phyloP scores from a whole-genome alignment of 345 rosid species.

The Pistacia integerrima region DNA sequence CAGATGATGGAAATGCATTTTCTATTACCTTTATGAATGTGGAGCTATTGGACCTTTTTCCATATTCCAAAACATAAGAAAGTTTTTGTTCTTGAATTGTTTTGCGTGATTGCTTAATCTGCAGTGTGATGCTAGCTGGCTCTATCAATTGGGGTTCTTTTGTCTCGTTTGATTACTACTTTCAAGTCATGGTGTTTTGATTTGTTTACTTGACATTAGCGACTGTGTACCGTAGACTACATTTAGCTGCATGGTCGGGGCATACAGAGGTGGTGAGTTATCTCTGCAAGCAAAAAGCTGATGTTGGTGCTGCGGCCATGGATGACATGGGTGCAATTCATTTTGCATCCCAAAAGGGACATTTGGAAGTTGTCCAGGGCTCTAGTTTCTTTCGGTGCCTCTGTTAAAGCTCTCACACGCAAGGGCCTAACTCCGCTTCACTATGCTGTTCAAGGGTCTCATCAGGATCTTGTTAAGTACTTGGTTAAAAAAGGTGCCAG shows the following conservation, averaged over 20 bases:
- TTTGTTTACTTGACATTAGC: constrained; percentile 46
- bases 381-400: constrained; percentile 62
- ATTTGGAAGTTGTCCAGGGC: constrained; percentile 70
- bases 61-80: neutral
- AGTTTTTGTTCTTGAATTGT: neutral
- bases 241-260: constrained; percentile 98
- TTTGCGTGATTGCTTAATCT: neutral
- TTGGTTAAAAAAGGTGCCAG: constrained; percentile 74
- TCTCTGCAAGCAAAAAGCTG: constrained; percentile 91
- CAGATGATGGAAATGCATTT: neutral
- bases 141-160: constrained; percentile 4
- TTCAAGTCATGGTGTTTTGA: neutral
- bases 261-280: constrained; percentile 68
- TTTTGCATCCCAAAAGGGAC: constrained; percentile 96
- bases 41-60: neutral
- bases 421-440: constrained; percentile 94
- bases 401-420: constrained; percentile 67
- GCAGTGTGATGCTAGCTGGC: neutral
- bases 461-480: constrained; percentile 73
- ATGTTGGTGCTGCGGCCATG: constrained; percentile 93
- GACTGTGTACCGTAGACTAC: constrained; percentile 53
- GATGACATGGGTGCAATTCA: constrained; percentile 98
- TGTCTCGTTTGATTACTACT: neutral
- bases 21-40: neutral
- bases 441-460: constrained; percentile 88